Conservation (phyloP, 2,329 filamentous ascomycete species). For the Alternaria arbusti region DNA sequence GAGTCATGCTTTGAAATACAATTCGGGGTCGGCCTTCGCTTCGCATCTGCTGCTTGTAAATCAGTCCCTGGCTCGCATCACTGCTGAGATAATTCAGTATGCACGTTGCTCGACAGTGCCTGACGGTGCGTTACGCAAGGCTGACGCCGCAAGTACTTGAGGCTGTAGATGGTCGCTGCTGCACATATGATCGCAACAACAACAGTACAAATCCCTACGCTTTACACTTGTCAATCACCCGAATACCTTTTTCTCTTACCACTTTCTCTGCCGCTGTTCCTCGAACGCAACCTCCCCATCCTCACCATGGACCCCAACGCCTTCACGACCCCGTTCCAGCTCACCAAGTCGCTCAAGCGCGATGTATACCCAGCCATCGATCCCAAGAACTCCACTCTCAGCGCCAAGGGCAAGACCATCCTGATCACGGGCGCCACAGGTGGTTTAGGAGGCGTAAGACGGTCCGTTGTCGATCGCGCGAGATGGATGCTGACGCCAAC, state of each 20-base stretch:
- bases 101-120: neutral
- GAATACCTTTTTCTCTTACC: neutral
- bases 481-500: neutral
- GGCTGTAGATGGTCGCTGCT: neutral
- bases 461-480: neutral
- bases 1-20: neutral
- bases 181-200: neutral
- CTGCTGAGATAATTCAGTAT: neutral
- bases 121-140: neutral
- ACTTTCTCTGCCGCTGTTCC: neutral
- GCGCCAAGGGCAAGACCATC: slow-evolving; percentile 24
- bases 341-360: slow-evolving; percentile 23
- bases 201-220: neutral
- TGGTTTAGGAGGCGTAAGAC: slow-evolving; percentile 16
- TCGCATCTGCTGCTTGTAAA: neutral
- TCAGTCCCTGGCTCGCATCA: neutral
- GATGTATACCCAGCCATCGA: slow-evolving; percentile 26
- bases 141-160: neutral
- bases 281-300: neutral
- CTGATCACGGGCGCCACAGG: slow-evolving; percentile 29
- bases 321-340: slow-evolving; percentile 21
- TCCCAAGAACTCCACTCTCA: slow-evolving; percentile 17
- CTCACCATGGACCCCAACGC: slow-evolving; percentile 5
- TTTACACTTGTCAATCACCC: neutral
- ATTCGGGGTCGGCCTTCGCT: neutral